Evolutionary conservation across 1,284 basidiomycete genomes (phyloP).

Genomic region (Trichosporon sp.): DNA sequence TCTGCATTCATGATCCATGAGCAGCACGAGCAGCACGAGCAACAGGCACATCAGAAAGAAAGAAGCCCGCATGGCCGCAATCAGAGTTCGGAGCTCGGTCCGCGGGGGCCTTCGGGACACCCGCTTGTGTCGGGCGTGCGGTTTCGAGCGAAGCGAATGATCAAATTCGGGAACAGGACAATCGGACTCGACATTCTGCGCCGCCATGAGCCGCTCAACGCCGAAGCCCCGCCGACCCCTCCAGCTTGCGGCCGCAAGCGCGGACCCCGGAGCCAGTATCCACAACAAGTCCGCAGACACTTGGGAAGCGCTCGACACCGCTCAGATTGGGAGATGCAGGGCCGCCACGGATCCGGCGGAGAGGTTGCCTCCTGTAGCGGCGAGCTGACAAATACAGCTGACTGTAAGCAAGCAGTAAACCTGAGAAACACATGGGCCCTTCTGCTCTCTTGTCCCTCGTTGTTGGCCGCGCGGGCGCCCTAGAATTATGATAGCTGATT

Average conservation of each 20-base stretch:
- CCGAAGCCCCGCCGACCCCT: no score
- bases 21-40: neutral
- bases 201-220: no score
- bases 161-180: neutral
- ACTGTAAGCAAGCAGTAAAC: neutral
- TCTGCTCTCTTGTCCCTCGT: neutral
- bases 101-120: neutral
- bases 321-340: no score
- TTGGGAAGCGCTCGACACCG: no score
- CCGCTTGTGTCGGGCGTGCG: neutral
- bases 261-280: no score
- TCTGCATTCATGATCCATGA: no score
- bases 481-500: neutral
- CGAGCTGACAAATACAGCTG: neutral
- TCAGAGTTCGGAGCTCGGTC: neutral
- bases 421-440: neutral
- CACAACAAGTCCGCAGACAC: neutral
- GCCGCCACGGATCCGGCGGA: no score
- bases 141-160: neutral
- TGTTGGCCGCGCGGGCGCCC: neutral
- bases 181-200: neutral
- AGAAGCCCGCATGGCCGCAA: neutral
- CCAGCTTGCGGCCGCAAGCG: no score
- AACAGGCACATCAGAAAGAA: neutral
- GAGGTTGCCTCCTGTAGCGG: no score